Evolutionary conservation across 129 eudicot genomes (phyloP).

Genomic region (Glebionis coronaria): DNA sequence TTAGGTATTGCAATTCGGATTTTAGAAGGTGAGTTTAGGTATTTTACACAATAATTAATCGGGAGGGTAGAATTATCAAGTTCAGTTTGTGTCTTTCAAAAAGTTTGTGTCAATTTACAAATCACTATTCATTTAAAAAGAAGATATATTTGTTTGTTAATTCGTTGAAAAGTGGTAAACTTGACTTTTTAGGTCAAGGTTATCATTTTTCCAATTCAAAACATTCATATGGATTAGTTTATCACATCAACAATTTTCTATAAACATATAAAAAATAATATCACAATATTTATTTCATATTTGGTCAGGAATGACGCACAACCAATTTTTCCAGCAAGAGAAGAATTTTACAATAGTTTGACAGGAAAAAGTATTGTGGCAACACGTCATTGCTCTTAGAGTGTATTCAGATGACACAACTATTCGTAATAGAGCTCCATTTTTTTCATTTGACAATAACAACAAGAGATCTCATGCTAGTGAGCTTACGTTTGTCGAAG

Average conservation of each 20-base stretch:
- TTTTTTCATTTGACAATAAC: slow-evolving; percentile 48
- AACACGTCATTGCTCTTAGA: slow-evolving; percentile 62
- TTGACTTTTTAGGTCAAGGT: slow-evolving; percentile 12
- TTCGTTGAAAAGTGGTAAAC: background rate
- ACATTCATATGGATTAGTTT: too few relatives aligned
- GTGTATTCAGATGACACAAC: slow-evolving; percentile 73
- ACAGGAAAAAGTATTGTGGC: background rate
- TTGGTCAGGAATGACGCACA: too few relatives aligned
- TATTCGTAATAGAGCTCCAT: slow-evolving; percentile 40
- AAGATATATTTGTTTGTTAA: background rate
- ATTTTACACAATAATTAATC: too few relatives aligned
- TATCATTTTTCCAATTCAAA: too few relatives aligned
- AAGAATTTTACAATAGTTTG: too few relatives aligned
- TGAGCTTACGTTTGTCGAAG: slow-evolving; percentile 50
- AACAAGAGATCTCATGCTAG: slow-evolving; percentile 39
- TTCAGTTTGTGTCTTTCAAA: too few relatives aligned
- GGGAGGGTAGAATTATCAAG: background rate
- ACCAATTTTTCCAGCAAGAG: too few relatives aligned
- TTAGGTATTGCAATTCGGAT: slow-evolving; percentile 28
- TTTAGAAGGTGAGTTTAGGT: too few relatives aligned
- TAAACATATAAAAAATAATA: too few relatives aligned
- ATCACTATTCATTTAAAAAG: too few relatives aligned
- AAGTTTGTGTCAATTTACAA: background rate
- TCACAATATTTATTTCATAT: too few relatives aligned
- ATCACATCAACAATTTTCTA: too few relatives aligned